Percentiles rank a stretch among this genome's conserved stretches.
These are phyloP conservation scores for Neurospora terricola DNA, from an alignment of 495 filamentous ascomycete species.

Conservation along the genomic window DNA sequence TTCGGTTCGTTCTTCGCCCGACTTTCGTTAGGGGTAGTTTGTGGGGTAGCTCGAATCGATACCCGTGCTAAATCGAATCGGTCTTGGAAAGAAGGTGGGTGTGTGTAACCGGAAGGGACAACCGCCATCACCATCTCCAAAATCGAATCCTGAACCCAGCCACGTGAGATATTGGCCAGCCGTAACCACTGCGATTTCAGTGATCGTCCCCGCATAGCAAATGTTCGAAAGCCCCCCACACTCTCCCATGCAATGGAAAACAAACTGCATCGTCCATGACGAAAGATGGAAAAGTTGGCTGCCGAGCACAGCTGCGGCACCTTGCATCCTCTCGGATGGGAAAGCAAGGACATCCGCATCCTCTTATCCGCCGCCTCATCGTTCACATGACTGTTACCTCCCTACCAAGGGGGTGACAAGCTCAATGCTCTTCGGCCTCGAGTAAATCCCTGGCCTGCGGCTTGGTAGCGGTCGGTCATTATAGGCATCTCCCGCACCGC, in stretches of 20 bases:
- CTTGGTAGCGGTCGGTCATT: slow-evolving; percentile 36
- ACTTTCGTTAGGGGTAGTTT: not conserved
- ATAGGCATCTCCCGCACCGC: slow-evolving; percentile 18
- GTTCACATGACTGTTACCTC: slow-evolving; percentile 17
- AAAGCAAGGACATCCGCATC: not conserved
- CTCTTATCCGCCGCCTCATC: not conserved
- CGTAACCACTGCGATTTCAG: not conserved
- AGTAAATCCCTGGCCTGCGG: slow-evolving; percentile 33
- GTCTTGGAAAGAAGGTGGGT: not conserved
- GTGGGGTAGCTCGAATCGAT: not conserved
- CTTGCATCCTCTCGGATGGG: not conserved
- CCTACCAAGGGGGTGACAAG: slow-evolving; percentile 40
- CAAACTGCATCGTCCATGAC: not conserved
- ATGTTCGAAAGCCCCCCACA: not conserved
- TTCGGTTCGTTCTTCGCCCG: not conserved
- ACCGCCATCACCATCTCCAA: not conserved
- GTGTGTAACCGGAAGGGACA: not conserved
- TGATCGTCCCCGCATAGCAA: not conserved
- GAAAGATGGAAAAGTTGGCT: not conserved
- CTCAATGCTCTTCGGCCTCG: slow-evolving; percentile 42
- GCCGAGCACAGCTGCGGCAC: not conserved
- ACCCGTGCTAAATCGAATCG: not conserved
- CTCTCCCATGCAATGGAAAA: not conserved
- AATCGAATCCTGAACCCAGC: not conserved
- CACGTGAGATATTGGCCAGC: not conserved